Conservation (phyloP, 2,329 filamentous ascomycete genomes). For the Chaetothyriales sp. region DNA sequence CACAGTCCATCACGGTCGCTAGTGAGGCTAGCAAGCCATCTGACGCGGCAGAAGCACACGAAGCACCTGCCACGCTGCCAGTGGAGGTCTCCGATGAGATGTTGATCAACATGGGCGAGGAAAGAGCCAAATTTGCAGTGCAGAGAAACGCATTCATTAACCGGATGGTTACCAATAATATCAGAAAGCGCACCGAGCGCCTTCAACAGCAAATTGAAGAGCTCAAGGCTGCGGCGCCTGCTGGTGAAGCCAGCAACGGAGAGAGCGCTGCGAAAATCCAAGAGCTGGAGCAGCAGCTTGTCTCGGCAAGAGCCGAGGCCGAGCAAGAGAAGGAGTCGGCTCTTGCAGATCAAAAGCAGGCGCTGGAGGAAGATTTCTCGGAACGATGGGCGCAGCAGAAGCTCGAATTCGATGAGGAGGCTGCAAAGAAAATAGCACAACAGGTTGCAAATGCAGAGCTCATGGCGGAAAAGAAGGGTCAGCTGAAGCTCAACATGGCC, state of each 20-base stretch:
- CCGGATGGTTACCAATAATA: constrained; percentile 41
- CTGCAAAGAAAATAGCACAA: constrained; percentile 25
- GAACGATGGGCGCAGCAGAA: constrained; percentile 35
- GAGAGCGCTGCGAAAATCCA: constrained; percentile 3
- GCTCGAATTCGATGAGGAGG: constrained; percentile 34
- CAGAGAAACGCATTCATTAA: constrained; percentile 35
- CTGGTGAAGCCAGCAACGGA: not conserved
- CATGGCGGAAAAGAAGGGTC: constrained; percentile 59
- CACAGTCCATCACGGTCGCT: constrained; percentile 23
- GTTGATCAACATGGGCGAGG: constrained; percentile 31
- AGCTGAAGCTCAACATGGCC: constrained; percentile 61
- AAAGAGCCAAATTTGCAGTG: constrained; percentile 36
- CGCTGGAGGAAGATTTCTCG: constrained; percentile 24
- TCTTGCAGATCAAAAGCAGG: constrained; percentile 24
- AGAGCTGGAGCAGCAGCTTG: constrained; percentile 11
- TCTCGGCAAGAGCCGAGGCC: constrained; percentile 10
- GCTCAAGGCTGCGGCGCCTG: constrained; percentile 15
- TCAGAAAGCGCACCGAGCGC: constrained; percentile 31
- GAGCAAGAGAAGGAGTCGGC: constrained; percentile 29
- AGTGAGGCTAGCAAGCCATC: constrained; percentile 17
- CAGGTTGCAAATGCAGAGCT: constrained; percentile 37
- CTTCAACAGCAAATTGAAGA: constrained; percentile 23
- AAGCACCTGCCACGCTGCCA: constrained; percentile 16
- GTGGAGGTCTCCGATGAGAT: constrained; percentile 22
- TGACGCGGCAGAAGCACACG: constrained; percentile 13